Percentiles rank a stretch among this genome's conserved stretches.
Evolutionary conservation across 2,329 filamentous ascomycete species (phyloP).

Genomic region (Sporothrix humicola): DNA sequence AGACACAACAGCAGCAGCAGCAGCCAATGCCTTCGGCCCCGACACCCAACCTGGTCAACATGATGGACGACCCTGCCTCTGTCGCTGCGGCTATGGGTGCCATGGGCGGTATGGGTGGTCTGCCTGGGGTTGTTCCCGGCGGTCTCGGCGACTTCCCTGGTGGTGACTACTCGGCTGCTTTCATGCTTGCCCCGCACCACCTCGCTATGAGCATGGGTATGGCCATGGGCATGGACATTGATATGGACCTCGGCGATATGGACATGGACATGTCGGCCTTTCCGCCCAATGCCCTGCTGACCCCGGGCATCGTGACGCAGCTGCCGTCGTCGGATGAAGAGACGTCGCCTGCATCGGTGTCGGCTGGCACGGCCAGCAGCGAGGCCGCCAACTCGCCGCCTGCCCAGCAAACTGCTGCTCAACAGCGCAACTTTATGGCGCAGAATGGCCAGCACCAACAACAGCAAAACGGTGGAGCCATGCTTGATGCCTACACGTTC

Average conservation of each 20-base stretch:
- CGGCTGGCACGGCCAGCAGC: slow-evolving; percentile 29
- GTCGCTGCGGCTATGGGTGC: neutral
- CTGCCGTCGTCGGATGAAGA: slow-evolving; percentile 39
- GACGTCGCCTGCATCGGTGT: slow-evolving; percentile 31
- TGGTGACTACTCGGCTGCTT: neutral
- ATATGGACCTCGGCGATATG: slow-evolving; percentile 34
- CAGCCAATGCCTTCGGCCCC: neutral
- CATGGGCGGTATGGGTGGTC: slow-evolving; percentile 1
- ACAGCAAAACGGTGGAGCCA: slow-evolving; percentile 21
- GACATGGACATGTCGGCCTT: slow-evolving; percentile 31
- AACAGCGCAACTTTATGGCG: slow-evolving; percentile 1
- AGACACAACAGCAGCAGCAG: neutral
- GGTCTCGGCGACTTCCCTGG: neutral
- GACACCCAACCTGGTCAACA: neutral
- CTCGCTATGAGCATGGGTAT: slow-evolving; percentile 53
- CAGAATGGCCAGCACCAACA: slow-evolving; percentile 21
- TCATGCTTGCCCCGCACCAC: slow-evolving; percentile 35
- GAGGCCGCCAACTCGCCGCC: slow-evolving; percentile 23
- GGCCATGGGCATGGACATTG: slow-evolving; percentile 45
- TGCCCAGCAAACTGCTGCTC: slow-evolving; percentile 15
- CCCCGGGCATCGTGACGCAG: slow-evolving; percentile 30
- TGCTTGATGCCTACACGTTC: slow-evolving; percentile 45
- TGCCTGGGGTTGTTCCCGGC: neutral
- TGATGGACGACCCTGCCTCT: slow-evolving; percentile 21
- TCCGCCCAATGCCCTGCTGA: neutral